Percentiles rank a stretch among this genome's conserved stretches.
Conservation (phyloP, 2,329 filamentous ascomycete genomes). For the Penicillium sp. region DNA sequence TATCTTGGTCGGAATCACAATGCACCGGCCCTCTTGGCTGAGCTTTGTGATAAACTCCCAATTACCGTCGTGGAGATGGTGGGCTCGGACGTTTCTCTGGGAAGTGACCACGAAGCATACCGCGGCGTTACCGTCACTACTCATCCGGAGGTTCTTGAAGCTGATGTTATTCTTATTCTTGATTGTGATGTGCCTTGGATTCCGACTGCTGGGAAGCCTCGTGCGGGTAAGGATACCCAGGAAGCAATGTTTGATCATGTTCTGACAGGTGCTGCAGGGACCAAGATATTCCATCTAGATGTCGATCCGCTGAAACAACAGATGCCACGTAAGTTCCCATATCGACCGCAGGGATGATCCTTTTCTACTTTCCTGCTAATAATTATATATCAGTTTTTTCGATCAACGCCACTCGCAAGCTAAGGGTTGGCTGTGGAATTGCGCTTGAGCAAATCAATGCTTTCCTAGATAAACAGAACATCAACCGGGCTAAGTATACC, state of each 20-base stretch:
- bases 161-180: conserved; percentile 78
- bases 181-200: conserved; percentile 94
- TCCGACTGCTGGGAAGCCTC: conserved; percentile 63
- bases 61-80: conserved; percentile 51
- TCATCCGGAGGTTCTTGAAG: conserved; percentile 68
- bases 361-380: conserved; percentile 26
- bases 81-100: conserved; percentile 49
- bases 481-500: conserved; percentile 3
- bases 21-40: conserved; percentile 44
- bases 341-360: conserved; percentile 26
- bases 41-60: conserved; percentile 48
- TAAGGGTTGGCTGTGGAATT: conserved; percentile 45
- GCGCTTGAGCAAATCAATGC: conserved; percentile 52
- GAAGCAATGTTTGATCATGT: background rate
- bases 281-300: conserved; percentile 64
- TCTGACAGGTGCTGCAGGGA: conserved; percentile 36
- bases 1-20: conserved; percentile 49
- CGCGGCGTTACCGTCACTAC: conserved; percentile 70
- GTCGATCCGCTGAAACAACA: conserved; percentile 66
- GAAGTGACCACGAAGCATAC: conserved; percentile 52
- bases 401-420: conserved; percentile 42
- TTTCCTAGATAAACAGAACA: conserved; percentile 19
- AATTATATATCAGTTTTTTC: conserved; percentile 43
- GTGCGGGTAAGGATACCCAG: conserved; percentile 2
- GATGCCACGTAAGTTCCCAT: conserved; percentile 69